Conservation (phyloP, 2,329 filamentous ascomycete species). For the Beauveria australis region DNA sequence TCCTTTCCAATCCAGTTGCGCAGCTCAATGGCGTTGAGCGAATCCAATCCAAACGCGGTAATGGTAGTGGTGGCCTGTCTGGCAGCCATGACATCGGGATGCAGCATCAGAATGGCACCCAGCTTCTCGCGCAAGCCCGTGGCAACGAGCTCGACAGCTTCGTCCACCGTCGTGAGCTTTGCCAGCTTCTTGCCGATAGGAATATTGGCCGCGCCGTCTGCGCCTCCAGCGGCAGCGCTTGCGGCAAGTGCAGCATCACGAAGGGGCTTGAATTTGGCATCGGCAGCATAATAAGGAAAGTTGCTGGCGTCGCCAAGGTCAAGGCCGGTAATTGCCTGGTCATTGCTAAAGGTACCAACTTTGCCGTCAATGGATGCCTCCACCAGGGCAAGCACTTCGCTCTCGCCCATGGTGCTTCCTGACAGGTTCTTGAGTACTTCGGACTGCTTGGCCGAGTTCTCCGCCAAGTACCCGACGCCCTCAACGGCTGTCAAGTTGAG, state of each 20-base stretch:
- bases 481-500: slow-evolving; percentile 46
- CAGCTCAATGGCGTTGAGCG: slow-evolving; percentile 41
- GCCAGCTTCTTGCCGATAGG: slow-evolving; percentile 15
- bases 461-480: slow-evolving; percentile 42
- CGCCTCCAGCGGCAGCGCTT: slow-evolving; percentile 11
- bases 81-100: slow-evolving; percentile 16
- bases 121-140: slow-evolving; percentile 22
- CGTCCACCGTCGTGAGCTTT: slow-evolving; percentile 11
- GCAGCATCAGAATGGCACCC: slow-evolving; percentile 26
- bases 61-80: slow-evolving; percentile 17
- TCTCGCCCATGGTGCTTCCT: slow-evolving; percentile 41
- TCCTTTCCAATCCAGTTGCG: slow-evolving; percentile 43
- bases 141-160: slow-evolving; percentile 19
- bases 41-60: slow-evolving; percentile 31
- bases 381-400: slow-evolving; percentile 46
- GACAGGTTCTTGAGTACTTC: slow-evolving; percentile 40
- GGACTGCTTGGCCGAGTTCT: slow-evolving; percentile 33
- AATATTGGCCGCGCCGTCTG: slow-evolving; percentile 9
- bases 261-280: slow-evolving; percentile 46
- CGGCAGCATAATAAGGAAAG: slow-evolving; percentile 44
- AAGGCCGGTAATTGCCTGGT: slow-evolving; percentile 47
- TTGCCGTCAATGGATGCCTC: slow-evolving; percentile 41
- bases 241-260: slow-evolving; percentile 28
- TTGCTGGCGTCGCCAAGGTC: slow-evolving; percentile 34
- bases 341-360: slow-evolving; percentile 32